phyloP scores from a whole-genome alignment of 1,284 basidiomycete species.

The Boletellus deceptivus region DNA sequence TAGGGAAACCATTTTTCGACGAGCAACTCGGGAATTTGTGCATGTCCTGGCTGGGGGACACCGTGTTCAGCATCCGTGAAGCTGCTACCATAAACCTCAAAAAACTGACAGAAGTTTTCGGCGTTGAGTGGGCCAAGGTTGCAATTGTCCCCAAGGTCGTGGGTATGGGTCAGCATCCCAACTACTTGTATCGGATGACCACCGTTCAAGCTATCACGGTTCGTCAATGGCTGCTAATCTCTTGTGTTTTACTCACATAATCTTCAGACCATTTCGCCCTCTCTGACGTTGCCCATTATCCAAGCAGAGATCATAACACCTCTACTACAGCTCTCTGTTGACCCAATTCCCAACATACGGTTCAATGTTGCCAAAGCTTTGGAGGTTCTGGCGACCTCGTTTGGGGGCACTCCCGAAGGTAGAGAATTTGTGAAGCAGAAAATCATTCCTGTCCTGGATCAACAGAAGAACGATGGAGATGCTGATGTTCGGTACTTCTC shows the following conservation, averaged over 20 bases:
- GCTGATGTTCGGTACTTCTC: conserved; percentile 94
- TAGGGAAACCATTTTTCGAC: conserved; percentile 97
- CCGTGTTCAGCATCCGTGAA: conserved; percentile 97
- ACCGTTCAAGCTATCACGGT: conserved; percentile 99
- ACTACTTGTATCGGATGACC: conserved; percentile 98
- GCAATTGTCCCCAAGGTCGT: conserved; percentile 98
- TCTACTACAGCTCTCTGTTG: conserved; percentile 80
- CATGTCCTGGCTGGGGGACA: conserved; percentile 99
- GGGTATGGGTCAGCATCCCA: conserved; percentile 96
- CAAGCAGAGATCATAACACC: conserved; percentile 85
- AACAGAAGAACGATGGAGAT: conserved; percentile 87
- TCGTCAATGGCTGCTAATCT: conserved; percentile 31
- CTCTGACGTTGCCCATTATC: conserved; percentile 86
- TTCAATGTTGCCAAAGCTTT: conserved; percentile 98
- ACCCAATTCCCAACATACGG: conserved; percentile 98
- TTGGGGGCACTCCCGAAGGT: conserved; percentile 69
- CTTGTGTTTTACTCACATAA: conserved; percentile 10
- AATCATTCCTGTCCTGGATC: conserved; percentile 82
- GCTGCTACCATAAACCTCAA: conserved; percentile 96
- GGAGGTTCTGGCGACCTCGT: conserved; percentile 79
- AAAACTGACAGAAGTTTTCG: conserved; percentile 98
- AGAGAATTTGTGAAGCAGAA: conserved; percentile 70
- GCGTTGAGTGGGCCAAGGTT: conserved; percentile 94
- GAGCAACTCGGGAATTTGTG: conserved; percentile 96
- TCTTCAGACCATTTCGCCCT: conserved; percentile 87